Base-by-base conservation (phyloP, 1,284 basidiomycete species). In the Phellopilus nigrolimitatus region DNA sequence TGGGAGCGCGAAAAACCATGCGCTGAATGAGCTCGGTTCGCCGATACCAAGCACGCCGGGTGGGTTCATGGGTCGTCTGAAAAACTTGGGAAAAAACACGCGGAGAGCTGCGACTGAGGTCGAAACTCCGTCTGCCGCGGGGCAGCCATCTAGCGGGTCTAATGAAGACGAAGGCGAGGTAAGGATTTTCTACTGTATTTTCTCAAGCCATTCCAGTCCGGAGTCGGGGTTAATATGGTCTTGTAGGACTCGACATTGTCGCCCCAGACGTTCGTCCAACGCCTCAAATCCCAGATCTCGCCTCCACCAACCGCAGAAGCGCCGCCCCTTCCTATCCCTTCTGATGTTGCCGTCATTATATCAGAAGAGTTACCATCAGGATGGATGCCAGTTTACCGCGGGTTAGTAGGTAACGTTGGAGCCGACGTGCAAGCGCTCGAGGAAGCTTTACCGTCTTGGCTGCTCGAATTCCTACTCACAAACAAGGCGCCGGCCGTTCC, bases 351-450 rank as follows among this genome's bases (percentile, higher is more conserved):
- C 0, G 67, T 98, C 28, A 72, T 90, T 56, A 88, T 99, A 46
- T 85, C 89, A 1, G 91, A 97, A 63, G 91, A 95, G 62, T 79
- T 78, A 0, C 74, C 81, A 21, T 87, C 86, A 2, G 86, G 88
- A 2, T 95, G 87, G 81, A 80, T 76, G 6, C 84, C 80, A 3
- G 71, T 91, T 1, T 95, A 95, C 62, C 76, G 91, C 21, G 87
- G 91, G 0, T 78, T 80, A 34, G 76, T 84, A 2, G 76, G 76
- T 1, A 78, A 75, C 41, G 82, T 81, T 0, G 79, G 77, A 47
- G 65, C 72, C 19, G 94, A 97, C 58, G 62, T 80, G 33, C 72
- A 76, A 22, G 66, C 70, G 8, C 72, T 98, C 31, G 94, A 97
- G 68, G 81, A 86, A 62, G 71, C 71, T 27, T 80, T 91, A 72